Evolutionary conservation across 768 basidiomycete genomes (phyloP).

Genomic region (Sistotremastrum niveocremeum): DNA sequence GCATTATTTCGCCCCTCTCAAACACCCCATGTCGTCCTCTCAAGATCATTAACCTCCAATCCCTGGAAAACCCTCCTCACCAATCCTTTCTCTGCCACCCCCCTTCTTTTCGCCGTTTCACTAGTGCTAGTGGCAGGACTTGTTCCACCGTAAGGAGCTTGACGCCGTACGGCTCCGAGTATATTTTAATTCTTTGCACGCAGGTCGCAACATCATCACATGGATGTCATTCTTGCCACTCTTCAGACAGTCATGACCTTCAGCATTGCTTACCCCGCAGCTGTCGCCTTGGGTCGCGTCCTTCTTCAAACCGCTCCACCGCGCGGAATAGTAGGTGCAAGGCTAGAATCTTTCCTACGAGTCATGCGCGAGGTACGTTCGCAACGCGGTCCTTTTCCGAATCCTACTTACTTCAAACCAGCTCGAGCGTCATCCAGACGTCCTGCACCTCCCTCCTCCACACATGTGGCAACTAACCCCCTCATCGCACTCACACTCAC

Average conservation of each 20-base stretch:
- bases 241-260: constrained; percentile 68
- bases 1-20: constrained; percentile 34
- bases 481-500: constrained; percentile 4
- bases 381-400: constrained; percentile 2
- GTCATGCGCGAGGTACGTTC: constrained; percentile 65
- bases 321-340: constrained; percentile 39
- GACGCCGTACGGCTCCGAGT: background rate
- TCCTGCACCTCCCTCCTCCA: constrained; percentile 70
- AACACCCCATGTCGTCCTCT: constrained; percentile 11
- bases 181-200: background rate
- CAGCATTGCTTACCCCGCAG: constrained; percentile 74
- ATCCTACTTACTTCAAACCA: constrained; percentile 15
- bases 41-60: constrained; percentile 4
- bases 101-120: constrained; percentile 40
- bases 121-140: constrained; percentile 41
- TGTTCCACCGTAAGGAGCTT: constrained; percentile 41
- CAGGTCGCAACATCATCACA: constrained; percentile 44
- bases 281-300: constrained; percentile 69
- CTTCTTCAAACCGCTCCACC: constrained; percentile 82
- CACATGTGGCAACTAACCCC: constrained; percentile 82
- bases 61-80: constrained; percentile 26
- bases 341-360: constrained; percentile 72
- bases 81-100: constrained; percentile 65
- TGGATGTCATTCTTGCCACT: constrained; percentile 80
- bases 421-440: constrained; percentile 77